Conservation (phyloP, 805 yeast genomes). For the Myxozyma nipponensis region DNA sequence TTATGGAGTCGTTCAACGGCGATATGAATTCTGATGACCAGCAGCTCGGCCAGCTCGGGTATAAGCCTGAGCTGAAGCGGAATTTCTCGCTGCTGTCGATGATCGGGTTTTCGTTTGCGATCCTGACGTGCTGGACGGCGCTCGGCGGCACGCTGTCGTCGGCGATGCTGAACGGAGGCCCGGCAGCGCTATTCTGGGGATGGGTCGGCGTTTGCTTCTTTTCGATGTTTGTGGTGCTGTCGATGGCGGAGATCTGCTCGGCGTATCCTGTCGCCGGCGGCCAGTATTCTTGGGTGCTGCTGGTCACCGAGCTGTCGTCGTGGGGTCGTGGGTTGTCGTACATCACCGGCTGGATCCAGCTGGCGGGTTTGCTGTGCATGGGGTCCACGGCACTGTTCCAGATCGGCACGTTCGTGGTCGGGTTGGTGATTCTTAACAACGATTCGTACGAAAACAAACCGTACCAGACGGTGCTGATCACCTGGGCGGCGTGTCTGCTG, state of each 20-base stretch:
- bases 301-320: slow-evolving; percentile 18
- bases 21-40: slow-evolving; percentile 1
- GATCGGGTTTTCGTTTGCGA: slow-evolving; percentile 52
- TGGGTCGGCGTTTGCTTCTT: slow-evolving; percentile 53
- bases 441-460: slow-evolving; percentile 18
- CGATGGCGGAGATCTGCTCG: slow-evolving; percentile 62
- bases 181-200: slow-evolving; percentile 64
- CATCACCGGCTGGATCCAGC: slow-evolving; percentile 29
- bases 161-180: slow-evolving; percentile 58
- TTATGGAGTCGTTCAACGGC: background rate
- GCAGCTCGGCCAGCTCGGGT: slow-evolving; percentile 23
- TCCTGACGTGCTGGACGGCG: slow-evolving; percentile 62
- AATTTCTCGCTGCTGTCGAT: slow-evolving; percentile 52
- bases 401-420: slow-evolving; percentile 28
- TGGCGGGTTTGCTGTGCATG: slow-evolving; percentile 32
- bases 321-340: slow-evolving; percentile 26
- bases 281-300: slow-evolving; percentile 58
- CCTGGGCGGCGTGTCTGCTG: slow-evolving; percentile 19
- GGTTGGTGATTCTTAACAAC: slow-evolving; percentile 25
- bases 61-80: slow-evolving; percentile 51
- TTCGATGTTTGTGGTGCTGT: slow-evolving; percentile 54
- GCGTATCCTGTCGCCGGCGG: slow-evolving; percentile 69
- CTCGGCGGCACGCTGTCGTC: slow-evolving; percentile 60
- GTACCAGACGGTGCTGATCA: slow-evolving; percentile 28
- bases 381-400: slow-evolving; percentile 33